phyloP scores from a whole-genome alignment of 768 basidiomycete species.

The Dictyophora rubrovolvata region DNA sequence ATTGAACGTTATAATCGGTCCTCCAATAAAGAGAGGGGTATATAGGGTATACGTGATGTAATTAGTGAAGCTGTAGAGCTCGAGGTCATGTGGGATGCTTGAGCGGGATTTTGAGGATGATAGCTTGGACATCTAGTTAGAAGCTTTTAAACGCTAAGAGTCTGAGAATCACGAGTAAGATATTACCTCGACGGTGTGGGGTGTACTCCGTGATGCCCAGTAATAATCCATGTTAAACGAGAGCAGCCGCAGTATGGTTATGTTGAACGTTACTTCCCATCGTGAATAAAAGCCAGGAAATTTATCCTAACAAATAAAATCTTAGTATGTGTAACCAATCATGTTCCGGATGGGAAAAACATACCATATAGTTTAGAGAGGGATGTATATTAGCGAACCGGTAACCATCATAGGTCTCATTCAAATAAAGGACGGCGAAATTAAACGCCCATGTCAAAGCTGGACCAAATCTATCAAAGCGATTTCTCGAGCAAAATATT shows the following conservation, averaged over 20 bases:
- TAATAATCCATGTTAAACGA: slow-evolving; percentile 92
- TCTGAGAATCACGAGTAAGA: slow-evolving; percentile 12
- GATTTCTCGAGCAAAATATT: not conserved
- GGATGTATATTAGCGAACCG: slow-evolving; percentile 47
- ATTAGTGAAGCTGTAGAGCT: slow-evolving; percentile 56
- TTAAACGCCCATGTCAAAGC: slow-evolving; percentile 74
- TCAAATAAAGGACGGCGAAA: slow-evolving; percentile 57
- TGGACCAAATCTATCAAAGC: slow-evolving; percentile 30
- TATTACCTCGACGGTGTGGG: slow-evolving; percentile 32
- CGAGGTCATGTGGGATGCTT: slow-evolving; percentile 39
- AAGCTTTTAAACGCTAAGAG: slow-evolving; percentile 7
- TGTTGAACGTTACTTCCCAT: slow-evolving; percentile 93
- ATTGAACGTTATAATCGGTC: slow-evolving; percentile 93
- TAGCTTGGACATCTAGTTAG: slow-evolving; percentile 19
- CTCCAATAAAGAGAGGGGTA: slow-evolving; percentile 89
- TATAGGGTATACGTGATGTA: slow-evolving; percentile 85
- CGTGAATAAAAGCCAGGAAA: slow-evolving; percentile 73
- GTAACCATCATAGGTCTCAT: slow-evolving; percentile 71
- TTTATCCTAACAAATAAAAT: slow-evolving; percentile 36
- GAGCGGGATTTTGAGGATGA: slow-evolving; percentile 54
- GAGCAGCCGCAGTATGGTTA: slow-evolving; percentile 87
- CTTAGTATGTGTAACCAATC: not conserved
- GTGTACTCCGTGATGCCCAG: slow-evolving; percentile 51
- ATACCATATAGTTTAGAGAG: slow-evolving; percentile 49
- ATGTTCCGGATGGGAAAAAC: slow-evolving; percentile 17